Conservation (phyloP, 2,329 filamentous ascomycete genomes). For the Cladosporium phlei region DNA sequence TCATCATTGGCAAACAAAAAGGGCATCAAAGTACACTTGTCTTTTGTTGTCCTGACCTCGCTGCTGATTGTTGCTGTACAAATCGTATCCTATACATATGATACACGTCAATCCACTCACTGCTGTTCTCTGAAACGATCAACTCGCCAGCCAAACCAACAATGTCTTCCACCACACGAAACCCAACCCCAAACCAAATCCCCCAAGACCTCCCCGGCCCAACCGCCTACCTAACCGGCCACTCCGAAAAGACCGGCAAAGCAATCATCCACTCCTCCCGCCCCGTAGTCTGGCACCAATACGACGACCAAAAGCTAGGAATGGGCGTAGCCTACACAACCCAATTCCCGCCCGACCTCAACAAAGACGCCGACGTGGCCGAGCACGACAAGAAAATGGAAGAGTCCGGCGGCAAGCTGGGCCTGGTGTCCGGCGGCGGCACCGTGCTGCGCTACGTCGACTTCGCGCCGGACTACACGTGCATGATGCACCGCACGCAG, state of each 20-base stretch:
- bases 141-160: background rate
- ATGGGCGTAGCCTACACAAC: constrained; percentile 52
- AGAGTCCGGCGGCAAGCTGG: constrained; percentile 38
- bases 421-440: constrained; percentile 47
- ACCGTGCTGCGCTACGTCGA: constrained; percentile 43
- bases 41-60: background rate
- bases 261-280: constrained; percentile 30
- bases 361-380: constrained; percentile 43
- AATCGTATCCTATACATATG: too few relatives aligned
- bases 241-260: constrained; percentile 29
- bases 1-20: background rate
- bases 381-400: constrained; percentile 43
- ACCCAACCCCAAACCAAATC: constrained; percentile 28
- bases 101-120: background rate
- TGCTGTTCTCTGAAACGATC: background rate
- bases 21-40: constrained; percentile 5
- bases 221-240: constrained; percentile 33
- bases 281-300: constrained; percentile 30
- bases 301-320: constrained; percentile 42
- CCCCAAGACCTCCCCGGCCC: constrained; percentile 28
- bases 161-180: constrained; percentile 16
- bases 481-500: constrained; percentile 36
- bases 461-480: constrained; percentile 31
- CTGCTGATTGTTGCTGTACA: background rate
- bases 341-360: constrained; percentile 45